phyloP scores from a whole-genome alignment of 306 rosid genomes.

The Vigna mungo region DNA sequence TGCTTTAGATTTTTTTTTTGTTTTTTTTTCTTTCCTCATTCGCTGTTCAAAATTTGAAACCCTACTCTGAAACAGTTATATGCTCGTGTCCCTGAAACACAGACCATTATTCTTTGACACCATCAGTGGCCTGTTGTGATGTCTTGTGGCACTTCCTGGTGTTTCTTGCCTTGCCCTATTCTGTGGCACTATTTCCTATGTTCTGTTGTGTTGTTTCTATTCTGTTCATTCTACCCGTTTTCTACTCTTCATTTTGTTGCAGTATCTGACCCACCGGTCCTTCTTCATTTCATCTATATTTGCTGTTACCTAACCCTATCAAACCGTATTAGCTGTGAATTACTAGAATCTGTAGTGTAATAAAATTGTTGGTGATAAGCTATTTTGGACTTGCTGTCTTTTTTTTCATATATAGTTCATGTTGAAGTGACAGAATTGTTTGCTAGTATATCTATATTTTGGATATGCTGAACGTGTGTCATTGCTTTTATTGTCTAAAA shows the following conservation, averaged over 20 bases:
- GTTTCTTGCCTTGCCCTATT: not conserved
- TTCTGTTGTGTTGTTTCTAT: not conserved
- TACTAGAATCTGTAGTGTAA: conserved; percentile 17
- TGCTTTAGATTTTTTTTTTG: not conserved
- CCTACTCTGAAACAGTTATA: not conserved
- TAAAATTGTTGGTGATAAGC: not conserved
- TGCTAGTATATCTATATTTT: not conserved
- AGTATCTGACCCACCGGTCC: not conserved
- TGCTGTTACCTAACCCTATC: conserved; percentile 6
- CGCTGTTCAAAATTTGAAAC: not conserved
- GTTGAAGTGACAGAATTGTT: not conserved
- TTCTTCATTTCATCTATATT: not conserved
- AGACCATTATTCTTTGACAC: not conserved
- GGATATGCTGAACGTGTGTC: not conserved
- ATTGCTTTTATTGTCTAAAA: conserved; percentile 8
- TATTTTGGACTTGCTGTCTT: not conserved
- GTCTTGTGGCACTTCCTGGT: not conserved
- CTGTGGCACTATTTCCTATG: not conserved
- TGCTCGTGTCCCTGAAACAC: not conserved
- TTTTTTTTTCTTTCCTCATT: not conserved
- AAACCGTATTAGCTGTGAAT: not conserved
- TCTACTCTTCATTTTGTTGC: not conserved
- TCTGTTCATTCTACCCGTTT: not conserved
- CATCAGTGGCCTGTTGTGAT: not conserved
- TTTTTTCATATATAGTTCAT: conserved; percentile 3